Evolutionary conservation across 495 filamentous ascomycete genomes (phyloP), one percentile per base, ranked within the genome.

Genomic region (Umbilicaria muhlenbergii): DNA sequence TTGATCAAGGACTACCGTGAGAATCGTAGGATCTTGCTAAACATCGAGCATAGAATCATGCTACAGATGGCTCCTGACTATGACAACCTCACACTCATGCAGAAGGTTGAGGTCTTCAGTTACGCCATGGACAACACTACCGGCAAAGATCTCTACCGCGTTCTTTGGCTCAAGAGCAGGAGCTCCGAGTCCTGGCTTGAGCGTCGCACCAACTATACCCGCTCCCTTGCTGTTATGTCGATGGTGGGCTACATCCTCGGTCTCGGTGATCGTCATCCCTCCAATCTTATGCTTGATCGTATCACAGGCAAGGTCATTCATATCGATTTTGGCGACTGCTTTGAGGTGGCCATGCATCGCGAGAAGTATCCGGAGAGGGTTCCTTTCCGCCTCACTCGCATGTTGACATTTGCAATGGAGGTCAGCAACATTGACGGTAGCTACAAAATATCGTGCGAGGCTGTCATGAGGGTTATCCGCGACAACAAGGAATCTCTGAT

Each of bases 351-450:
- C 36, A 99, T 95, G 87, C 92, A 96, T 64, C 85, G 91, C 42
- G 91, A 99, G 60, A 99, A 99, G 59, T 99, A 96, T 54, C 91
- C 91, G 0, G 91, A 99, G 59, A 74, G 91, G 40, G 91, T 96
- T 45, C 91, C 91, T 2, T 99, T 99, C 83, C 78, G 91, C 32
- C 71, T 99, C 14, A 99, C 91, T 11, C 74, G 91, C 44, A 99
- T 99, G 91, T 73, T 99, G 59, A 99, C 91, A 0, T 96, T 93
- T 54, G 91, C 92, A 5, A 99, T 99, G 91, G 91, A 99, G 63
- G 87, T 96, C 28, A 92, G 85, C 68, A 99, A 99, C 57, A 95
- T 99, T 41, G 91, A 96, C 56, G 91, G 91, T 53, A 93, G 84
- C 64, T 99, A 92, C 68, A 78, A 92, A 17, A 94, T 91, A 39